Base-by-base conservation (phyloP, 2,329 filamentous ascomycete genomes). In the Penicillium brevicompactum region DNA sequence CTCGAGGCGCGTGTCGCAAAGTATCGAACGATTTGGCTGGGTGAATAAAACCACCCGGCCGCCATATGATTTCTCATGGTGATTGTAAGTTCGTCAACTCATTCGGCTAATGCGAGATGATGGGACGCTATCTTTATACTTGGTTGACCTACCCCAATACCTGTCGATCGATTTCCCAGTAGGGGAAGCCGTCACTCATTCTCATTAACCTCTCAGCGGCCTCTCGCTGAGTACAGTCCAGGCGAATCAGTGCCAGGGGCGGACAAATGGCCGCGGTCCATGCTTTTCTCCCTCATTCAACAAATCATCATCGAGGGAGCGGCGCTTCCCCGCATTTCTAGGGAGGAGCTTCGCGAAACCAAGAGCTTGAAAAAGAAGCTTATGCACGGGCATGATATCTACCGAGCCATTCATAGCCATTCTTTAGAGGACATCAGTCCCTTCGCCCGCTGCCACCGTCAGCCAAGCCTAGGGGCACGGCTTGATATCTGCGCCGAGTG, bases 21-120 rank as follows among this genome's bases (percentile, higher is more conserved):
- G 46, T 76, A 75, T 18, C 60, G 65, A 13, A 13, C 14, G 16
- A 75, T 71, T 46, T 74, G 70, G 4, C 53, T 43, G 18, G 67
- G 66, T 34, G 72, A 74, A 54, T 69, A 71, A 43, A 67, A 70
- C 67, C 67, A 70, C 56, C 67, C 66, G 11, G 62, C 60, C 55
- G 58, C 62, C 68, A 69, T 70, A 59, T 64, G 57, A 45, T 70
- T 70, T 49, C 60, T 65, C 68, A 70, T 70, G 30, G 46, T 55
- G 49, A 34, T 34, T 34, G 10, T 13, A 42, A 13, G 13, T 34
- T 34, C 31, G 11, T 34, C 31, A 34, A 34, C 11, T 34, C 10
- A 11, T 34, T 34, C 11, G 9, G 13, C 4, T 14, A 4, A 11
- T 34, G 31, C 13, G 31, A 14, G 31, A 34, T 14, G 31, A 34